Evolutionary conservation across 148 eudicot species (phyloP).

Genomic region (Rhododendron molle): DNA sequence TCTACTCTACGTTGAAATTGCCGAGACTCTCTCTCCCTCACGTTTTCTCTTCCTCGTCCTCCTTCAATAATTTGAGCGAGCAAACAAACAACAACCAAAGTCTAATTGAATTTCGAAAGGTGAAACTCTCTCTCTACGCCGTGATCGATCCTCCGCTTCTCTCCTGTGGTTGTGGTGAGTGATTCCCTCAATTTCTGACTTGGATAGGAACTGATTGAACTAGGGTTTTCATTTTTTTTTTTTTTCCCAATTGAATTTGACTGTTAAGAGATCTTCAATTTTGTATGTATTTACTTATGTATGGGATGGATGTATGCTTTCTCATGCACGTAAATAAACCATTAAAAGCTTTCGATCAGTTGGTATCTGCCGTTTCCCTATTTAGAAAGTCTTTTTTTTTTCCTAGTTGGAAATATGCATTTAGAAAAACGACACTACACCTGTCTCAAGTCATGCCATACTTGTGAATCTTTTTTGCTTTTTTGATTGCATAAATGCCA

Average conservation of each 20-base stretch:
- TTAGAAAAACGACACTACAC: conserved; percentile 9
- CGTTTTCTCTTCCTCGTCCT: neutral
- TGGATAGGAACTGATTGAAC: neutral
- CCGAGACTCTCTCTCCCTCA: neutral
- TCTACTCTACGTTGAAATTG: neutral
- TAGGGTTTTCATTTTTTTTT: neutral
- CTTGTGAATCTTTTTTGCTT: conserved; percentile 26
- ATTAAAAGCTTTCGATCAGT: neutral
- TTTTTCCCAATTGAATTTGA: neutral
- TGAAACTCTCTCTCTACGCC: neutral
- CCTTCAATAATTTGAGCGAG: neutral
- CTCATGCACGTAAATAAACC: neutral
- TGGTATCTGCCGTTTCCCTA: neutral
- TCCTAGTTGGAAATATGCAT: conserved; percentile 8
- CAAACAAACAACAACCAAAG: no score
- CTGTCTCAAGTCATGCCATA: conserved; percentile 23
- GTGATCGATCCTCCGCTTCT: neutral
- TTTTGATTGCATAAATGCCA: neutral
- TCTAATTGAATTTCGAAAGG: neutral
- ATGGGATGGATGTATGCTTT: neutral
- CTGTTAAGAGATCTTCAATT: neutral
- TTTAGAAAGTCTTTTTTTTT: neutral
- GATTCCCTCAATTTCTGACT: neutral
- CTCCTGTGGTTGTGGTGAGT: neutral
- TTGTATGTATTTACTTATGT: no score